Base-by-base conservation (phyloP, 1,284 basidiomycete species). In the Malassezia psittaci region DNA sequence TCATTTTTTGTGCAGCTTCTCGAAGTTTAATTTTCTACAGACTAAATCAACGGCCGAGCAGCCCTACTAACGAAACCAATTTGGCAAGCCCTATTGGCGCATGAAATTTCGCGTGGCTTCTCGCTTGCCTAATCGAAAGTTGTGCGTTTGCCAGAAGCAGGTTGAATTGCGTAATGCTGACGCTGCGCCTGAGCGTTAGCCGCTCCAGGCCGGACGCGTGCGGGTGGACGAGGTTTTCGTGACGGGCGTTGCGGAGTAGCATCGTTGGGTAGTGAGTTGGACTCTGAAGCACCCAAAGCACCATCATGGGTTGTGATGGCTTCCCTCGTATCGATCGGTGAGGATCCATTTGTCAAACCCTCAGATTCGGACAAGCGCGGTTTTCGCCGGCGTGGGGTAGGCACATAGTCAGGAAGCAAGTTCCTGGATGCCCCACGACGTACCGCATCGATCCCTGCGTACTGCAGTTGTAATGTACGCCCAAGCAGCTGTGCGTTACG, bases 401-500 rank as follows among this genome's bases (percentile, higher is more conserved):
- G 57, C 50, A 49, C 55, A 56, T 53, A 58, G 62, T 57, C 64
- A 29, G 55, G 55, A 8, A 57, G 47, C 11, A 52, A 47, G 29
- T 49, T 43, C 36, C 62, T 66, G 44, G 64, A 41, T 15, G 65
- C 57, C 41, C 74, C 72, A 41, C 75, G 61, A 38, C 78, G 67
- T 19, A 90, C 86, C 5, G 89, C 89, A 33, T 90, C 88, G 6
- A 84, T 79, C 35, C 85, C 84, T 9, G 87, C 89, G 66, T 85
- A 91, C 77, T 96, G 87, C n/a, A 96, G 81, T 3, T 85, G 82
- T 46, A 98, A 81, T 58, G 85, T 82, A 42, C 90, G 82, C 6
- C 90, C 90, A 70, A 89, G 82, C 48, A 94, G 79, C 43, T 80
- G 81, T 74, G 89, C 85, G 72, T 94, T 96, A 68, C 83, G 83